A percentile compares a stretch with the other conserved stretches of the same genome.
phyloP scores from a whole-genome alignment of 2,329 filamentous ascomycete genomes.

The Daldinia sp. region DNA sequence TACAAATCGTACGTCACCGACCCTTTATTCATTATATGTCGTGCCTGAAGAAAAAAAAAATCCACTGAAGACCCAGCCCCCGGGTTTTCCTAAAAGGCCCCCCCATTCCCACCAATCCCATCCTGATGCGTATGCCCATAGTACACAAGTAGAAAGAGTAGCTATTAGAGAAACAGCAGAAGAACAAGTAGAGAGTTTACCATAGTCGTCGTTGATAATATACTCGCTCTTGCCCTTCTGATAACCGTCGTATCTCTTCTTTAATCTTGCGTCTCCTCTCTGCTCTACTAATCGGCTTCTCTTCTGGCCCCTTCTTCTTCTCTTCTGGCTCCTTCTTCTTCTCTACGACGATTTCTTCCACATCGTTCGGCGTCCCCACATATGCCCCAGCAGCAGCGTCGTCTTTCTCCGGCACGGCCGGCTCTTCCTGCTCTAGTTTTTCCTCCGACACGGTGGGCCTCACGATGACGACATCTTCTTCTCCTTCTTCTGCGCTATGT shows the following conservation, averaged over 20 bases:
- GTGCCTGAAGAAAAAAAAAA: slow-evolving; percentile 13
- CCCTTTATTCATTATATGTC: slow-evolving; percentile 28
- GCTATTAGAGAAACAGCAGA: background rate
- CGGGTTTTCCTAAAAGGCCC: background rate
- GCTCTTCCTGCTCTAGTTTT: slow-evolving; percentile 34
- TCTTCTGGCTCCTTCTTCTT: slow-evolving; percentile 55
- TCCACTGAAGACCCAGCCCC: slow-evolving; percentile 8
- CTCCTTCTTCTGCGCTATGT: slow-evolving; percentile 3
- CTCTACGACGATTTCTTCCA: background rate
- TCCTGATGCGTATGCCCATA: slow-evolving; percentile 6
- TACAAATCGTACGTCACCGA: slow-evolving; percentile 9
- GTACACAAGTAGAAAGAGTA: slow-evolving; percentile 19
- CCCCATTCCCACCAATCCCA: slow-evolving; percentile 16
- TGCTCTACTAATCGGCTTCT: slow-evolving; percentile 63
- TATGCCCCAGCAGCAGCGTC: slow-evolving; percentile 6
- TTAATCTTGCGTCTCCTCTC: slow-evolving; percentile 70
- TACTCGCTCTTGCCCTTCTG: slow-evolving; percentile 60
- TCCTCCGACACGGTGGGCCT: slow-evolving; percentile 51
- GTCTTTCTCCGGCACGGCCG: slow-evolving; percentile 25
- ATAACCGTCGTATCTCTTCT: slow-evolving; percentile 65
- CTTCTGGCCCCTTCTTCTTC: slow-evolving; percentile 53
- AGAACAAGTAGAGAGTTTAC: slow-evolving; percentile 49
- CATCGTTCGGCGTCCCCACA: slow-evolving; percentile 32
- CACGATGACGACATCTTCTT: slow-evolving; percentile 54
- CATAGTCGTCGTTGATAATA: slow-evolving; percentile 69